Evolutionary conservation across 768 basidiomycete species (phyloP), one percentile per base, ranked within the genome.

Genomic region (Lactifluus subvellereus): DNA sequence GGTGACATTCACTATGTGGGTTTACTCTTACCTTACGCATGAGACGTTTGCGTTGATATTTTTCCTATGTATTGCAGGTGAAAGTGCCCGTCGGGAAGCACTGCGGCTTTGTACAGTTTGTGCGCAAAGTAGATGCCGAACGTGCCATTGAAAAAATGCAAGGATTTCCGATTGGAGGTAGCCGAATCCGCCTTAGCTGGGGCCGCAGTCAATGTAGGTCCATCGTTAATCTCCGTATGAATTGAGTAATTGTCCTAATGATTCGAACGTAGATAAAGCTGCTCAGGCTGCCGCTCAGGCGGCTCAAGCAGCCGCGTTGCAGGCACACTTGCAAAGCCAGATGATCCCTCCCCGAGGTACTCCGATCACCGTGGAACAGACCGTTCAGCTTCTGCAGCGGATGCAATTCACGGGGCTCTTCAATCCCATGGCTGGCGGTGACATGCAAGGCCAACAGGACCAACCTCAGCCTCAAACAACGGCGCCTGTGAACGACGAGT

Each of bases 41-140:
- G 6, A 2, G 35, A 70, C 18, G 57, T 35, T 32, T 71, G 69
- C 62, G 35, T 30, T 60, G 22, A 60, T 52, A 33, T 52, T 48
- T 51, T 11, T 51, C 42, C 9, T n/a, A 10, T 40, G 11, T 45
- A 45, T 65, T 50, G 49, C 67, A 92, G 91, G 94, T 96, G 71
- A 96, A 95, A 74, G 94, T 97, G n/a, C 94, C 94, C 11, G 88
- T 91, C 49, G 93, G 92, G 55, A 96, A 96, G 71, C 91, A 94
- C 67, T 97, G 94, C 69, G 94, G 94, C 1, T 97, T 97, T 70
- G 94, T 97, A 50, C 94, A 97, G 75, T 97, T 93, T 69, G 90
- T 96, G 32, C 83, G 87, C 67, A 94, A 96, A 74, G 84, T 84
- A 10, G 94, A 97, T 74, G 94, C 94, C 11, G 93, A 95, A 73